These are phyloP conservation scores for Ophiobolus disseminans DNA, from an alignment of 2,329 filamentous ascomycete genomes.

Conservation along the genomic window DNA sequence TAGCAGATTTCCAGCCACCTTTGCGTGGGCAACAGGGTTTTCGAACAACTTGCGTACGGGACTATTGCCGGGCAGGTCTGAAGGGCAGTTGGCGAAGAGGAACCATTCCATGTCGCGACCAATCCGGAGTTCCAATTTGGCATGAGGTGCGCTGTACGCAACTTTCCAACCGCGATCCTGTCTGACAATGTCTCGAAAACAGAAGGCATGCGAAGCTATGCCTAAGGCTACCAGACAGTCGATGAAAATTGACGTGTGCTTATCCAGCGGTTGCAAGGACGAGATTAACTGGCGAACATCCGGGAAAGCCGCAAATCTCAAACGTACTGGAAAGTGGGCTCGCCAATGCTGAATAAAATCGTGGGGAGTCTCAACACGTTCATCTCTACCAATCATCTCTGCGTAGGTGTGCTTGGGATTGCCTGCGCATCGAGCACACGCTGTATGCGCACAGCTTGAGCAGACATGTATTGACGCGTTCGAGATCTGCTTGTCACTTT, in stretches of 20 bases:
- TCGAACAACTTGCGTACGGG: slow-evolving; percentile 51
- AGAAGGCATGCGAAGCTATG: slow-evolving; percentile 19
- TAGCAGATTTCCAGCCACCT: slow-evolving; percentile 16
- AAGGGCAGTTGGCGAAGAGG: slow-evolving; percentile 53
- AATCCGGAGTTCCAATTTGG: slow-evolving; percentile 50
- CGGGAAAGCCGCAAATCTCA: slow-evolving; percentile 29
- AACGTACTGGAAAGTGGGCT: slow-evolving; percentile 24
- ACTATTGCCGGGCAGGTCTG: slow-evolving; percentile 48
- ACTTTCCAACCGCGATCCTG: slow-evolving; percentile 51
- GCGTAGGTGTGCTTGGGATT: slow-evolving; percentile 61
- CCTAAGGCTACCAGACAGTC: slow-evolving; percentile 14
- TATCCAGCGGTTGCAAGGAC: background rate
- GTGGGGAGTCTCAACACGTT: slow-evolving; percentile 48
- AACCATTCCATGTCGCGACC: slow-evolving; percentile 54
- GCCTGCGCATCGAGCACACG: slow-evolving; percentile 61
- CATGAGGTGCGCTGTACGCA: slow-evolving; percentile 49
- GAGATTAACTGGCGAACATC: slow-evolving; percentile 1
- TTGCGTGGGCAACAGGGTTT: slow-evolving; percentile 29
- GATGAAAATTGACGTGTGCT: slow-evolving; percentile 10
- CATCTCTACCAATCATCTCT: slow-evolving; percentile 3
- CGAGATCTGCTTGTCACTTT: slow-evolving; percentile 55
- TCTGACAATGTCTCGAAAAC: slow-evolving; percentile 24
- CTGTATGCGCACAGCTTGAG: slow-evolving; percentile 60
- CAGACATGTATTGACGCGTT: slow-evolving; percentile 56
- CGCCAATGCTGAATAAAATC: slow-evolving; percentile 55